phyloP scores from a whole-genome alignment of 495 filamentous ascomycete species.

The Acidomyces sp. region DNA sequence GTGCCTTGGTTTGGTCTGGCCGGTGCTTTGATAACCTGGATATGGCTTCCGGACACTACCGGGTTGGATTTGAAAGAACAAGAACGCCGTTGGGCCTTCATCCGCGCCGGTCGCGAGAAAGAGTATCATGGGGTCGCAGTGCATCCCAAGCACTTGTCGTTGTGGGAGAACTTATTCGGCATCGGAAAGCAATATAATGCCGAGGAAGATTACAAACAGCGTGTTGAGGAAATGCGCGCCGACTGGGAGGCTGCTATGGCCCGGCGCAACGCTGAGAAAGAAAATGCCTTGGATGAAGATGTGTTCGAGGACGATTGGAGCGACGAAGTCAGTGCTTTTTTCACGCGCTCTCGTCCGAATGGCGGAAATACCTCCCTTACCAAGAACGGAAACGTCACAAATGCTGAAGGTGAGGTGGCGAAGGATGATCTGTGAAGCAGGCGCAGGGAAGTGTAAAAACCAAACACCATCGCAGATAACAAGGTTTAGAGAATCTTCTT shows the following conservation, averaged over 20 bases:
- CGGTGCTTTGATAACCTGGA: slow-evolving; percentile 59
- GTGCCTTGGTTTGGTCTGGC: slow-evolving; percentile 84
- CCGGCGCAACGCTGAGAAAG: slow-evolving; percentile 37
- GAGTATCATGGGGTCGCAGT: slow-evolving; percentile 86
- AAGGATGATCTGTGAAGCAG: neutral
- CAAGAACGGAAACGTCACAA: neutral
- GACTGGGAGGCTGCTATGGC: slow-evolving; percentile 50
- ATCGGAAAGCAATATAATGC: slow-evolving; percentile 66
- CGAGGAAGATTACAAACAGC: slow-evolving; percentile 60
- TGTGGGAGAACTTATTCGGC: slow-evolving; percentile 63
- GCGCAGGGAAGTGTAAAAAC: no score
- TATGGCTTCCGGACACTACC: slow-evolving; percentile 86
- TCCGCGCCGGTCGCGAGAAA: slow-evolving; percentile 55
- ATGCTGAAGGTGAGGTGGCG: neutral
- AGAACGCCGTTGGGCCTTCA: slow-evolving; percentile 72
- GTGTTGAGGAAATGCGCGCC: slow-evolving; percentile 62
- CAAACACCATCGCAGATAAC: no score
- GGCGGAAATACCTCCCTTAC: neutral
- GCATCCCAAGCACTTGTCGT: slow-evolving; percentile 69
- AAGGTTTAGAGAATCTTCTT: no score
- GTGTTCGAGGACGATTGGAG: slow-evolving; percentile 27
- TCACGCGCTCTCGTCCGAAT: slow-evolving; percentile 27
- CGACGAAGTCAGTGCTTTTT: slow-evolving; percentile 31
- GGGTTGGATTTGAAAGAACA: slow-evolving; percentile 89
- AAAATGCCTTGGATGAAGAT: slow-evolving; percentile 19